Conservation (phyloP, 257 asterid species). For the Jasminum sambac region DNA sequence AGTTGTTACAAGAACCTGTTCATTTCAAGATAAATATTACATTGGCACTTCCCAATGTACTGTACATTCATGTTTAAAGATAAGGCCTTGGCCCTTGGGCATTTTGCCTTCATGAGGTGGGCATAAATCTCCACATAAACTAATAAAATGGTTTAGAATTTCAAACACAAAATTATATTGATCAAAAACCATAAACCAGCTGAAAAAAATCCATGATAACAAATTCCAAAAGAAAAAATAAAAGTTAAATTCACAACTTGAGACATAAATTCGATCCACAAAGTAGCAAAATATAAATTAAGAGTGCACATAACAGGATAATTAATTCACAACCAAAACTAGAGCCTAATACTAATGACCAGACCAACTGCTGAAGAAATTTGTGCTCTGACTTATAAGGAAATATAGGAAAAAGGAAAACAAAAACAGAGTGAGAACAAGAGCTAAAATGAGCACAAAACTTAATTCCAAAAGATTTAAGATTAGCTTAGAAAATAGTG, state of each 20-base stretch:
- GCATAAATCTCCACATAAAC: not conserved
- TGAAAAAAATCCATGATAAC: not conserved
- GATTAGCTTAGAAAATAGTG: too few species aligned
- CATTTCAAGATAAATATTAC: not conserved
- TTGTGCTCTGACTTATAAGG: too few species aligned
- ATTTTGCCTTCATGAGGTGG: not conserved
- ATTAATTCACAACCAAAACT: not conserved
- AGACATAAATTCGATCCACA: not conserved
- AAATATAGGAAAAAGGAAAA: too few species aligned
- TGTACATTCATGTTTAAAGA: not conserved
- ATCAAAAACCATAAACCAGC: not conserved
- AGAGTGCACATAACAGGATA: not conserved
- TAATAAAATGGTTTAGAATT: not conserved
- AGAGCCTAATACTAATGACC: too few species aligned
- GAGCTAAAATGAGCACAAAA: too few species aligned
- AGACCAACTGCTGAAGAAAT: too few species aligned
- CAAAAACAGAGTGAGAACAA: too few species aligned
- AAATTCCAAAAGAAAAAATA: not conserved
- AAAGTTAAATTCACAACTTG: not conserved
- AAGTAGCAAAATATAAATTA: not conserved
- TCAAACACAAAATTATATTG: not conserved
- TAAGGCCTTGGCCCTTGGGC: not conserved
- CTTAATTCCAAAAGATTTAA: too few species aligned
- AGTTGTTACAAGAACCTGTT: slow-evolving; percentile 13
- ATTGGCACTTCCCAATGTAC: not conserved